Conservation (phyloP, 2,329 filamentous ascomycete genomes). For the Endocalyx cinctus region DNA sequence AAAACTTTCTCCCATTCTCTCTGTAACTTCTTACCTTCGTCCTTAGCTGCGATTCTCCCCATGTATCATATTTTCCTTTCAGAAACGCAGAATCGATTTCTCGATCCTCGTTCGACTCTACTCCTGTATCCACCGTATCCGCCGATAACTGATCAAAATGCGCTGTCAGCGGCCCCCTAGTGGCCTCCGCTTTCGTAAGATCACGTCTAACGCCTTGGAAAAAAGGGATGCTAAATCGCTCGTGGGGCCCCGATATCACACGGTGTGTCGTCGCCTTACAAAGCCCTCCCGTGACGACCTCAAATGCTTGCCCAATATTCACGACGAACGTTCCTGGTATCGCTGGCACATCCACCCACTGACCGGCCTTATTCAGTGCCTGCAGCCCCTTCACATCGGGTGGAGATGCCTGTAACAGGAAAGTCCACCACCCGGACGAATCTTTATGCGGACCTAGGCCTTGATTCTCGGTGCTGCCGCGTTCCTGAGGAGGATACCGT, state of each 20-base stretch:
- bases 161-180: slow-evolving; percentile 30
- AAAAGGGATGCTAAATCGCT: slow-evolving; percentile 40
- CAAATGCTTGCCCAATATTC: slow-evolving; percentile 55
- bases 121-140: slow-evolving; percentile 10
- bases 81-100: slow-evolving; percentile 46
- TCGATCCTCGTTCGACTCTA: slow-evolving; percentile 31
- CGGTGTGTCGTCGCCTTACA: slow-evolving; percentile 49
- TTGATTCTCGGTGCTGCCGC: slow-evolving; percentile 31
- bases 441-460: slow-evolving; percentile 61
- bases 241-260: slow-evolving; percentile 29
- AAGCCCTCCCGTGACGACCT: slow-evolving; percentile 49
- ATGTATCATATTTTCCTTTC: slow-evolving; percentile 45
- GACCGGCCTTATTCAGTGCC: slow-evolving; percentile 41
- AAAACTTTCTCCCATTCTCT: slow-evolving; percentile 43
- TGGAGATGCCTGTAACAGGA: slow-evolving; percentile 55
- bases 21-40: slow-evolving; percentile 50
- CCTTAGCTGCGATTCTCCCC: slow-evolving; percentile 50
- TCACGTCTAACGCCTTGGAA: slow-evolving; percentile 45
- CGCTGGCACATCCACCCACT: slow-evolving; percentile 46
- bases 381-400: slow-evolving; percentile 45
- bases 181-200: slow-evolving; percentile 39
- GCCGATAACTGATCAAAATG: too few species aligned
- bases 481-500: slow-evolving; percentile 39
- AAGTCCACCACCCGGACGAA: slow-evolving; percentile 61
- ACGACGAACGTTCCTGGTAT: slow-evolving; percentile 49